These are phyloP conservation scores for Chytridiales sp. DNA, from an alignment of 371 early-diverging fungal genomes.

Conservation along the genomic window DNA sequence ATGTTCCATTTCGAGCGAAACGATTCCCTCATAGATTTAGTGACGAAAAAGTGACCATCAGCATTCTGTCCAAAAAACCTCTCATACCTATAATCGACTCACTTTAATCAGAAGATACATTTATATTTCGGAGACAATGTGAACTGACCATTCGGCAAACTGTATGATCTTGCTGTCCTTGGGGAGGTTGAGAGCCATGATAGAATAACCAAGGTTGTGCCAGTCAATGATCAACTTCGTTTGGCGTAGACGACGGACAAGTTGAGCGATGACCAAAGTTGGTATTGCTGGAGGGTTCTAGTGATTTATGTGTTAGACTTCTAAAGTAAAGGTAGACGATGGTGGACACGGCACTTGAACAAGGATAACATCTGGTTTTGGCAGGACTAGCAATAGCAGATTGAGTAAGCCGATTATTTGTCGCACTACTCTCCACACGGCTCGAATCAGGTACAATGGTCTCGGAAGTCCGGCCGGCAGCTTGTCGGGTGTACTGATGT, in stretches of 20 bases:
- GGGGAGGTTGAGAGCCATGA: conserved; percentile 76
- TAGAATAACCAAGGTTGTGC: conserved; percentile 95
- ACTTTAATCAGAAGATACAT: too few relatives aligned
- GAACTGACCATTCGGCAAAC: conserved; percentile 52
- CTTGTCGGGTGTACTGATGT: conserved; percentile 27
- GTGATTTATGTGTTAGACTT: background rate
- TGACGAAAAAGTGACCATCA: conserved; percentile 83
- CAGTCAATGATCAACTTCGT: conserved; percentile 87
- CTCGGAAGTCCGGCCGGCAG: conserved; percentile 13
- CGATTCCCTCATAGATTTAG: conserved; percentile 77
- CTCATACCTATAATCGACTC: conserved; percentile 59
- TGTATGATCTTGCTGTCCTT: conserved; percentile 55
- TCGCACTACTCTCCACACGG: conserved; percentile 33
- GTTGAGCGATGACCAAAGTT: conserved; percentile 73
- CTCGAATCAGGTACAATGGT: conserved; percentile 25
- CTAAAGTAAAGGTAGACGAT: background rate
- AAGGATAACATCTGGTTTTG: conserved; percentile 65
- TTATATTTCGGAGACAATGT: background rate
- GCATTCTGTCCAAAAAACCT: conserved; percentile 67
- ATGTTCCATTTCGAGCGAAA: conserved; percentile 63
- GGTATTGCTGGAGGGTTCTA: conserved; percentile 97
- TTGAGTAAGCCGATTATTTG: conserved; percentile 48
- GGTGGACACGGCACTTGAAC: conserved; percentile 68
- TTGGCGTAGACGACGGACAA: conserved; percentile 60
- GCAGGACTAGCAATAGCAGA: conserved; percentile 38